Conservation (phyloP, 139 green algal genomes). For the Spirogloea muscicola region DNA sequence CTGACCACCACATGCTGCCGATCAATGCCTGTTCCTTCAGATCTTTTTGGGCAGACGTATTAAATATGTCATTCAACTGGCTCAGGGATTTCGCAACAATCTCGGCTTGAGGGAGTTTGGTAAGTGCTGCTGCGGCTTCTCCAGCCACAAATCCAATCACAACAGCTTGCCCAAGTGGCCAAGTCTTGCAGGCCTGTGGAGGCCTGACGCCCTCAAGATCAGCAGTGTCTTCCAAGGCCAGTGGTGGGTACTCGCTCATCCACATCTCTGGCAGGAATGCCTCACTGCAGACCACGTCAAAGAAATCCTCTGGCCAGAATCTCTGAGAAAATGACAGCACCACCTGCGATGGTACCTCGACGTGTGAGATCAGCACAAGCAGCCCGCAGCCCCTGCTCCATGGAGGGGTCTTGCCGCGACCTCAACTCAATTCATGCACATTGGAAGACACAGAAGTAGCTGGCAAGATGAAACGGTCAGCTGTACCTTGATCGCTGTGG, state of each 20-base stretch:
- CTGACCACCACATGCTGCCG: too few species aligned
- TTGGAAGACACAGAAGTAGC: neutral
- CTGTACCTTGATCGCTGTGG: slow-evolving; percentile 57
- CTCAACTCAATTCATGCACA: neutral
- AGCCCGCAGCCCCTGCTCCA: neutral
- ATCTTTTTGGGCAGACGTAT: too few species aligned
- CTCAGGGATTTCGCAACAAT: slow-evolving; percentile 53
- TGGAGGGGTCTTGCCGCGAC: neutral
- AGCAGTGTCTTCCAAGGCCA: neutral
- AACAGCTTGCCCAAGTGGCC: slow-evolving; percentile 11
- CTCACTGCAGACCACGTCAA: slow-evolving; percentile 73
- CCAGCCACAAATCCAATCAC: slow-evolving; percentile 67
- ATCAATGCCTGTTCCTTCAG: too few species aligned
- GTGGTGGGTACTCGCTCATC: slow-evolving; percentile 57
- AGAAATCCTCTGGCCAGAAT: slow-evolving; percentile 75
- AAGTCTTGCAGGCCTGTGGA: neutral
- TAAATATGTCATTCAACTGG: slow-evolving; percentile 77
- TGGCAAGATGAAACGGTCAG: neutral
- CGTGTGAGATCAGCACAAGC: neutral
- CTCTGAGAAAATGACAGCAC: slow-evolving; percentile 55
- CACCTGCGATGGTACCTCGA: slow-evolving; percentile 29
- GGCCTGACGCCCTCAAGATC: neutral
- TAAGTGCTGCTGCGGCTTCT: slow-evolving; percentile 51
- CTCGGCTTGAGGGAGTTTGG: slow-evolving; percentile 39
- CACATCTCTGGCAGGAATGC: slow-evolving; percentile 78